Evolutionary conservation across 2,329 filamentous ascomycete genomes (phyloP), one percentile per base, ranked within the genome.

Genomic region (Thermothelomyces thermophilus): DNA sequence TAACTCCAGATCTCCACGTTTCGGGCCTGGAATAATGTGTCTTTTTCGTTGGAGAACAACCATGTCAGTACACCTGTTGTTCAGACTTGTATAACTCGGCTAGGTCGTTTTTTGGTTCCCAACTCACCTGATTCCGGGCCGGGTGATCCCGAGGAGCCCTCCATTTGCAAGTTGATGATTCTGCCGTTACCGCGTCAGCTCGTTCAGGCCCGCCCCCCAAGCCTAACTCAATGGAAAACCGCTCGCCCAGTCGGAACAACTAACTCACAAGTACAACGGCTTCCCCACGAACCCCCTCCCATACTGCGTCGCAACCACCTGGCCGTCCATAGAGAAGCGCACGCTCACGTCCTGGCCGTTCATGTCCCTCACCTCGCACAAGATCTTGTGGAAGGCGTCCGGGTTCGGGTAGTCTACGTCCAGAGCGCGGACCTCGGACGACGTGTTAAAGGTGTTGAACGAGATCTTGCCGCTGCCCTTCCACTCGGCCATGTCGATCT

Each of bases 401-500:
- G 76, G 69, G 46, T 58, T 66, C 2, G 70, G 62, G 54, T 81
- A 81, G 0, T 61, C 62, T 6, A 77, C 70, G 54, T 80, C 70
- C 35, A 67, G 64, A 34, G 73, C 69, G 3, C 67, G 62, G 2
- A 79, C 70, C 39, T 71, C 59, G 4, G 66, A 71, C 28, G 70
- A 71, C 2, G 73, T 73, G 56, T 75, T 73, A 59, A 75, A 75
- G 1, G 75, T 79, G 56, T 79, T 79, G 65, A 79, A 79, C 28
- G 68, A 73, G 52, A 79, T 74, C 58, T 76, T 73, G 14, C 75
- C 76, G 30, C 62, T 69, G n/a, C 77, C 77, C 60, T 80, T 81
- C 77, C 77, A 81, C 62, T 81, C 77, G 1, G 77, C 77, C 63
- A 81, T 70, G 59, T 81, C 77, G 48, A 81, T 72, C 69, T 80